Evolutionary conservation across 2,329 filamentous ascomycete species (phyloP), one percentile per base, ranked within the genome.

Genomic region (Fusarium devonianum): DNA sequence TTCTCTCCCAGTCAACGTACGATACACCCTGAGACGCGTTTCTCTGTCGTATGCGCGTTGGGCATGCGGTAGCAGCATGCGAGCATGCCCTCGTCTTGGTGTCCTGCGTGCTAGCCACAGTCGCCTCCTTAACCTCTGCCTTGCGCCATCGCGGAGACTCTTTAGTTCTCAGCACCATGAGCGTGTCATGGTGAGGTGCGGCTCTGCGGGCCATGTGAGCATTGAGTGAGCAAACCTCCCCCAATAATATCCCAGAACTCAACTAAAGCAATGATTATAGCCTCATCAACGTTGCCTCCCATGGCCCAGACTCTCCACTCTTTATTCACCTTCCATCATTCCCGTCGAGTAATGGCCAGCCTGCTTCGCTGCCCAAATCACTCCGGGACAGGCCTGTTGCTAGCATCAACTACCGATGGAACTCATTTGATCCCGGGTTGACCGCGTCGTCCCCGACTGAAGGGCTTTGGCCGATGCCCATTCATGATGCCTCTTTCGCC

Each of bases 401-500:
- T 5, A 76, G 76, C 45, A 81, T 87, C 63, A 80, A 84, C 63
- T 87, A 86, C 65, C 75, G 83, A 12, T 87, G 84, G 84, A 65
- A 65, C 7, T 67, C 49, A 4, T 55, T 52, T 13, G 62, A 63
- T 36, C 50, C 16, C 17, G 28, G 23, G n/a, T 41, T 30, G 33
- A 33, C 28, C 34, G 52, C 39, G n/a, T 55, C 63, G 11, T 66
- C 68, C 5, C 60, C 73, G 2, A 64, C 17, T 3, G 22, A 50
- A 9, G 39, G 51, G 18, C 16, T 54, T 39, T 86, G 84, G 79
- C 83, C 84, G 1, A 75, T 72, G 1, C 82, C 83, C 1, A 66
- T 86, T 17, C 81, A 85, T 53, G 84, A 87, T 61, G 73, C 76
- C 2, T 63, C 75, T 18, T 77, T 77, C 53, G 82, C 77, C 38